Evolutionary conservation across 1,139 yeast species (phyloP).

Genomic region (Hyphopichia fennica): DNA sequence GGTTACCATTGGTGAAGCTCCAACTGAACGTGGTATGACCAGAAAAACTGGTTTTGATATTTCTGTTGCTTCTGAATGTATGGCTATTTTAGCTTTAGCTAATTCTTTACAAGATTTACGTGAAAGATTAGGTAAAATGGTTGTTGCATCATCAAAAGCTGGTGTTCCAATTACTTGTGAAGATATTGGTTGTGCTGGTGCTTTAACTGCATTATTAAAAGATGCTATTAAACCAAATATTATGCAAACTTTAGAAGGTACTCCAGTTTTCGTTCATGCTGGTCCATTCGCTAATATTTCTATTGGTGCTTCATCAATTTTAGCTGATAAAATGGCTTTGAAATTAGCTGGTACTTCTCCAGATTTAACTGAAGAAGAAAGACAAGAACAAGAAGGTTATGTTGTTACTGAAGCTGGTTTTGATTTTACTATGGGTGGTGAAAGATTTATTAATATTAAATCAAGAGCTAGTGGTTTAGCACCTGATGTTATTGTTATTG

Average conservation of each 20-base stretch:
- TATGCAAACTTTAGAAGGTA: constrained; percentile 98
- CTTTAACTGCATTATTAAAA: constrained; percentile 89
- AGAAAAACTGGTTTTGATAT: constrained; percentile 95
- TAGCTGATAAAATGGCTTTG: constrained; percentile 94
- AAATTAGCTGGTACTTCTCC: constrained; percentile 79
- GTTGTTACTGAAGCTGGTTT: constrained; percentile 98
- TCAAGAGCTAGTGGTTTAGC: constrained; percentile 89
- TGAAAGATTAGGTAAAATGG: constrained; percentile 86
- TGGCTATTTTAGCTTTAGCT: constrained; percentile 95
- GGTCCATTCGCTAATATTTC: constrained; percentile 99
- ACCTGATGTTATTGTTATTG: constrained; percentile 93
- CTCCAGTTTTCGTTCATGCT: constrained; percentile 97
- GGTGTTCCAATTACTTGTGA: constrained; percentile 95
- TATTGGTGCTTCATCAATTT: constrained; percentile 92
- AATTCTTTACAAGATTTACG: constrained; percentile 84
- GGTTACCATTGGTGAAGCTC: constrained; percentile 88
- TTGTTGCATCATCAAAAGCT: constrained; percentile 75
- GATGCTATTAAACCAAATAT: constrained; percentile 97
- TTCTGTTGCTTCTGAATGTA: constrained; percentile 95
- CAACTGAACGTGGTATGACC: constrained; percentile 89
- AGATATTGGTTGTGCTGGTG: constrained; percentile 97
- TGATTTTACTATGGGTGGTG: constrained; percentile 99
- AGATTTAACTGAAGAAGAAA: constrained; percentile 49
- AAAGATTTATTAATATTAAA: constrained; percentile 93
- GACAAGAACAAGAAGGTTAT: constrained; percentile 71